Percentiles rank a stretch among this genome's conserved stretches.
These are phyloP conservation scores for Clavispora fructus DNA, from an alignment of 805 yeast species.

Conservation along the genomic window DNA sequence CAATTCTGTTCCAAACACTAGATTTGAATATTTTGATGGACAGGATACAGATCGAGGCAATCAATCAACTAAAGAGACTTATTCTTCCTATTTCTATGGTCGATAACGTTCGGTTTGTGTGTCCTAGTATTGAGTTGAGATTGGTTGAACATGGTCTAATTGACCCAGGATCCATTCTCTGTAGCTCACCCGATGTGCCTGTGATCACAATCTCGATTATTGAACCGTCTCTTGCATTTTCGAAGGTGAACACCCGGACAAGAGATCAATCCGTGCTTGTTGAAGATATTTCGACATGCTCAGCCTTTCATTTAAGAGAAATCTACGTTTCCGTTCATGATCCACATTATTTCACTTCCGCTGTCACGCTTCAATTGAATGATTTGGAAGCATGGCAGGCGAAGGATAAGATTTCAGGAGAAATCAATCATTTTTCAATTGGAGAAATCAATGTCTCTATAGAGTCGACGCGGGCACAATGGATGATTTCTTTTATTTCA, in stretches of 20 bases:
- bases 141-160: slow-evolving; percentile 28
- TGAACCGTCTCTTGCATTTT: slow-evolving; percentile 33
- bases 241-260: slow-evolving; percentile 12
- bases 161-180: slow-evolving; percentile 17
- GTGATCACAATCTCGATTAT: slow-evolving; percentile 22
- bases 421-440: slow-evolving; percentile 2
- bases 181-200: slow-evolving; percentile 24
- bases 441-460: slow-evolving; percentile 14
- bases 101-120: slow-evolving; percentile 41
- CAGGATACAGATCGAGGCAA: slow-evolving; percentile 54
- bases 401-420: slow-evolving; percentile 10
- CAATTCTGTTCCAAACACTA: slow-evolving; percentile 28
- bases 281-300: slow-evolving; percentile 11
- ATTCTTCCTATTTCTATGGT: slow-evolving; percentile 30
- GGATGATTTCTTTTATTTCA: slow-evolving; percentile 18
- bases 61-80: slow-evolving; percentile 36
- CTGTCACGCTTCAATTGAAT: slow-evolving; percentile 10
- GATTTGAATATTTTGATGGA: slow-evolving; percentile 55
- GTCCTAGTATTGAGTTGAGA: slow-evolving; percentile 40
- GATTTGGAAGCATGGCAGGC: slow-evolving; percentile 37
- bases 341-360: slow-evolving; percentile 15
- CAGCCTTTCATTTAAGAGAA: slow-evolving; percentile 31
- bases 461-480: slow-evolving; percentile 15
- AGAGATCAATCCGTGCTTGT: slow-evolving; percentile 5
- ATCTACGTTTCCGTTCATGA: slow-evolving; percentile 17